Conservation (phyloP, 2,329 filamentous ascomycete genomes). For the Thielaviopsis euricoi region DNA sequence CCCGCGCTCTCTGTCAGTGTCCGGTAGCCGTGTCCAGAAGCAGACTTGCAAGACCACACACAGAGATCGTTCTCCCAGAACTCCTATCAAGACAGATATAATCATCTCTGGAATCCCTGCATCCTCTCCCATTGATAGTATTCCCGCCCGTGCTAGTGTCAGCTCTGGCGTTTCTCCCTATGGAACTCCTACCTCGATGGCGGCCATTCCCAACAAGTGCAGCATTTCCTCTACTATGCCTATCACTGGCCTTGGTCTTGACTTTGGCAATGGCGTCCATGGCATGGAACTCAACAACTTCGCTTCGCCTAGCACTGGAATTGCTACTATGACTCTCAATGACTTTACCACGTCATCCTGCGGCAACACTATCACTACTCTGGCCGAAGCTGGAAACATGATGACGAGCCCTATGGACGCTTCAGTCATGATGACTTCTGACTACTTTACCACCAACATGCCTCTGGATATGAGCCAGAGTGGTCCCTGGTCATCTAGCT, state of each 20-base stretch:
- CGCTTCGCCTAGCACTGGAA: background rate
- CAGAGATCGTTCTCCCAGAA: background rate
- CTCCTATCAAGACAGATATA: background rate
- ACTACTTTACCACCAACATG: background rate
- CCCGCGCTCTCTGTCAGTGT: background rate
- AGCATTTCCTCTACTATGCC: background rate
- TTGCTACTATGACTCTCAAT: background rate
- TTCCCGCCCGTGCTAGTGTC: background rate
- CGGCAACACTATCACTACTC: background rate
- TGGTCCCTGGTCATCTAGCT: background rate
- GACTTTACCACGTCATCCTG: background rate
- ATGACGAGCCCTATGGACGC: background rate
- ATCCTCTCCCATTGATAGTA: background rate
- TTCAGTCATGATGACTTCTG: background rate
- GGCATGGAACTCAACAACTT: background rate
- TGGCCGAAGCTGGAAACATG: background rate
- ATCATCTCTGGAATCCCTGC: background rate
- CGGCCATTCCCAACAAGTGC: background rate
- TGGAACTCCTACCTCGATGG: background rate
- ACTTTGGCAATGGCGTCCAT: background rate
- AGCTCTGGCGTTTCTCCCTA: background rate
- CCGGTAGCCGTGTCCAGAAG: background rate
- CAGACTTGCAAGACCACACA: background rate
- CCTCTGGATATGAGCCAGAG: background rate
- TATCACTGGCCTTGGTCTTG: background rate